Conservation (phyloP, 331 rosid species). For the Saraca asoca region DNA sequence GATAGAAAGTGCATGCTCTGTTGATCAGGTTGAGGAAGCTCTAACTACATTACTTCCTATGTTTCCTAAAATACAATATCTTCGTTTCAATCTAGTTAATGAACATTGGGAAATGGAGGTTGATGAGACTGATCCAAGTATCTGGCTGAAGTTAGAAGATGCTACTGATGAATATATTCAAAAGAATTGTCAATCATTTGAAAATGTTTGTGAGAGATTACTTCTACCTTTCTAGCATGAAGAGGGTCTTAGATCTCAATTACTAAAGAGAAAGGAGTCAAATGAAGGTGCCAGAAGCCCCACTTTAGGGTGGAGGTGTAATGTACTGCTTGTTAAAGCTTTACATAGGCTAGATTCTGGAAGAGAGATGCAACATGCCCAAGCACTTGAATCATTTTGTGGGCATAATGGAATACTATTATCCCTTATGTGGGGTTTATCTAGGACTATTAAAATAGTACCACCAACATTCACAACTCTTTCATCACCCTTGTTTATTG, state of each 20-base stretch:
- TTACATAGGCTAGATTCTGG: constrained; percentile 84
- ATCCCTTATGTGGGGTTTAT: constrained; percentile 70
- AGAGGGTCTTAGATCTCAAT: constrained; percentile 52
- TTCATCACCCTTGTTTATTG: constrained; percentile 83
- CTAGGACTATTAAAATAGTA: constrained; percentile 59
- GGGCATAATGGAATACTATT: constrained; percentile 69
- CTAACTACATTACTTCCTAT: constrained; percentile 87
- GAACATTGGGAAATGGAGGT: constrained; percentile 99
- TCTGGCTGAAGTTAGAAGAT: too few relatives aligned
- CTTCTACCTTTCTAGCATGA: constrained; percentile 80
- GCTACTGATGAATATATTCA: too few relatives aligned
- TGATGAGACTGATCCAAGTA: constrained; percentile 96
- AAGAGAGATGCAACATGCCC: constrained; percentile 69
- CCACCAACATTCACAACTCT: constrained; percentile 81
- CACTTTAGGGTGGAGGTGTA: constrained; percentile 94
- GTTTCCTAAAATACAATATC: constrained; percentile 94
- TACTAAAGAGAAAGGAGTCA: constrained; percentile 49
- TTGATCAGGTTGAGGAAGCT: constrained; percentile 96
- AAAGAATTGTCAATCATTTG: too few relatives aligned
- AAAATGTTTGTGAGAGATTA: too few relatives aligned
- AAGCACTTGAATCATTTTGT: constrained; percentile 85
- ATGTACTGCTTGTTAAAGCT: too few relatives aligned
- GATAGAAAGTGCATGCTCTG: constrained; percentile 96
- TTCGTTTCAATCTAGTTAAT: constrained; percentile 97
- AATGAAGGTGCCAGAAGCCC: constrained; percentile 63